Evolutionary conservation across 257 asterid genomes (phyloP), one percentile per base, ranked within the genome.

Genomic region (Asclepias syriaca): DNA sequence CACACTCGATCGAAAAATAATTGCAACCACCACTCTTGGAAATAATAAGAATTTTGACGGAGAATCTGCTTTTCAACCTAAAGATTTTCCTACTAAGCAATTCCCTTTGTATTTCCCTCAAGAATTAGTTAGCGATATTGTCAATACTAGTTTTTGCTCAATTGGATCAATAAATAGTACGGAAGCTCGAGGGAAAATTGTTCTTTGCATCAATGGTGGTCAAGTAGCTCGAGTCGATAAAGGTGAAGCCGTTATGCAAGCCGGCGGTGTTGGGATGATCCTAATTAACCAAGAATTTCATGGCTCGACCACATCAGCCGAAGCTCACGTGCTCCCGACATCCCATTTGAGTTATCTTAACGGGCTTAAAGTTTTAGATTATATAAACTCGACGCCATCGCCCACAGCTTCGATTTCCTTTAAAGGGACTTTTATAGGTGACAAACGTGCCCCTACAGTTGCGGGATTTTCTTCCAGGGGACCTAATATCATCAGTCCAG

Each of bases 401-500:
- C 65, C 73, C 6, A 6, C 15, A 13, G 53, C 50, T 11, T 53
- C 73, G 7, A 16, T 69, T 32, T 16, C 37, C 12, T 69, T 69
- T 15, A 19, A 37, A 53, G 73, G 73, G 2, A 69, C 73, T 9
- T 34, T 69, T 5, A 32, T 69, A 8, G 73, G 65, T 9, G 65
- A 69, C 6, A 34, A 34, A 13, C 63, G 37, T 2, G 73, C 73
- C 0, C 73, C 73, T 8, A 6, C 16, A 12, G 64, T 69, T 54
- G 73, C 51, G 2, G 32, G 29, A 9, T 69, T 69, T 54, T 72
- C 50, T 14, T 73, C 77, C 2, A 73, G 77, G 40, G 77, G 77
- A 14, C 77, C 77, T 18, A 64, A 90, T 1, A 87, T 84, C 50
- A 59, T 87, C 34, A 89, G 87, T 65, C 96, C 92, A 0, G 94